Evolutionary conservation across 2,329 filamentous ascomycete species (phyloP).

Genomic region (Talaromyces sp.): DNA sequence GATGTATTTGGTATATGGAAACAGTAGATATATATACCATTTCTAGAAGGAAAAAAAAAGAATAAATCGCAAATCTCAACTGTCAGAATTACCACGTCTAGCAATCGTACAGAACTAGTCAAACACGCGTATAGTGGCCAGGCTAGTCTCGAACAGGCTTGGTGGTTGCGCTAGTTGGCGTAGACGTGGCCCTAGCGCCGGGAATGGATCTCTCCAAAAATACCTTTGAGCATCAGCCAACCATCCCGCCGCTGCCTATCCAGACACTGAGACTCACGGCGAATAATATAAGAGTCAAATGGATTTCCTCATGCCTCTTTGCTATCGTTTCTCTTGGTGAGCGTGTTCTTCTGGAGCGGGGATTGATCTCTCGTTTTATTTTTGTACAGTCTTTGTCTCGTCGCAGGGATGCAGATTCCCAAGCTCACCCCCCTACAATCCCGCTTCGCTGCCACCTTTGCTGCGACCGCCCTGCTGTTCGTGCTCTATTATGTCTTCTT

Average conservation of each 20-base stretch:
- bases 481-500: constrained; percentile 58
- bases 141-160: no score
- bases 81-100: no score
- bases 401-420: constrained; percentile 29
- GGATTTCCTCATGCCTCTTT: not conserved
- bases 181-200: not conserved
- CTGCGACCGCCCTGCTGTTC: constrained; percentile 56
- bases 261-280: not conserved
- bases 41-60: no score
- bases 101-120: no score
- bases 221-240: not conserved
- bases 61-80: no score
- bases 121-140: no score
- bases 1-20: no score
- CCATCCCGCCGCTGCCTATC: not conserved
- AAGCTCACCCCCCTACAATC: constrained; percentile 65
- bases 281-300: not conserved
- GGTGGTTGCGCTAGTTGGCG: not conserved
- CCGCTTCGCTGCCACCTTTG: constrained; percentile 63
- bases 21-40: no score
- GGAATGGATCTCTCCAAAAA: not conserved
- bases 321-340: not conserved
- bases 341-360: constrained; percentile 7
- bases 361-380: not conserved
- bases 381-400: not conserved